Evolutionary conservation across 2,329 filamentous ascomycete species (phyloP).

Genomic region (Plectosphaerella plurivora): DNA sequence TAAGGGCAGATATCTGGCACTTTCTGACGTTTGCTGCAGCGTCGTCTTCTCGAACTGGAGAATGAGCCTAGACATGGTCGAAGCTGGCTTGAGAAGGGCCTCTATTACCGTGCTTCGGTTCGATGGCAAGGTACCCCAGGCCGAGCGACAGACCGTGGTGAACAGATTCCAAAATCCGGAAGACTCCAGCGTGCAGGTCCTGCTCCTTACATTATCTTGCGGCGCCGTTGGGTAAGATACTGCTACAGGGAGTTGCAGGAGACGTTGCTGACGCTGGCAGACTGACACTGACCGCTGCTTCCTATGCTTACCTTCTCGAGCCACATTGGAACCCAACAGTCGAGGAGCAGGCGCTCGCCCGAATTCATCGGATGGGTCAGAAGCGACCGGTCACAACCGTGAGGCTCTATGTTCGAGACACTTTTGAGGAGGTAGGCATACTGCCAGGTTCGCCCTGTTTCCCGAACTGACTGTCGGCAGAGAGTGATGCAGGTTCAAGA

Average conservation of each 20-base stretch:
- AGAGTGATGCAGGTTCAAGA: not conserved
- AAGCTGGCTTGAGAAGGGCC: slow-evolving; percentile 28
- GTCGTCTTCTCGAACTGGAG: slow-evolving; percentile 49
- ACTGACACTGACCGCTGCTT: slow-evolving; percentile 41
- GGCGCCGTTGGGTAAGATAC: slow-evolving; percentile 43
- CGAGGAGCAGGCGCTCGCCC: slow-evolving; percentile 22
- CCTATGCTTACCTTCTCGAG: slow-evolving; percentile 43
- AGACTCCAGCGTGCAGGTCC: slow-evolving; percentile 31
- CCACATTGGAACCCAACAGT: slow-evolving; percentile 37
- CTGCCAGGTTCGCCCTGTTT: too few relatives aligned
- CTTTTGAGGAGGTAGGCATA: slow-evolving; percentile 25
- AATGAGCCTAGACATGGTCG: slow-evolving; percentile 40
- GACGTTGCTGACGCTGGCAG: slow-evolving; percentile 17
- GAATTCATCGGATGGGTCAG: slow-evolving; percentile 22
- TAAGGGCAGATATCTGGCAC: not conserved
- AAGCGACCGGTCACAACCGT: slow-evolving; percentile 19
- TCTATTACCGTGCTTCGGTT: slow-evolving; percentile 33
- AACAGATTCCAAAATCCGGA: slow-evolving; percentile 27
- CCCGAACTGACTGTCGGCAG: not conserved
- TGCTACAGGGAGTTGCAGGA: not conserved
- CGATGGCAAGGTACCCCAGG: slow-evolving; percentile 40
- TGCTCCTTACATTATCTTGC: slow-evolving; percentile 45
- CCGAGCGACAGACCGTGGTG: slow-evolving; percentile 33
- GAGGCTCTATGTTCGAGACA: slow-evolving; percentile 17
- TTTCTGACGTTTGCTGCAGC: slow-evolving; percentile 18